phyloP scores from a whole-genome alignment of 805 yeast genomes.

The Barnettozyma salicaria region DNA sequence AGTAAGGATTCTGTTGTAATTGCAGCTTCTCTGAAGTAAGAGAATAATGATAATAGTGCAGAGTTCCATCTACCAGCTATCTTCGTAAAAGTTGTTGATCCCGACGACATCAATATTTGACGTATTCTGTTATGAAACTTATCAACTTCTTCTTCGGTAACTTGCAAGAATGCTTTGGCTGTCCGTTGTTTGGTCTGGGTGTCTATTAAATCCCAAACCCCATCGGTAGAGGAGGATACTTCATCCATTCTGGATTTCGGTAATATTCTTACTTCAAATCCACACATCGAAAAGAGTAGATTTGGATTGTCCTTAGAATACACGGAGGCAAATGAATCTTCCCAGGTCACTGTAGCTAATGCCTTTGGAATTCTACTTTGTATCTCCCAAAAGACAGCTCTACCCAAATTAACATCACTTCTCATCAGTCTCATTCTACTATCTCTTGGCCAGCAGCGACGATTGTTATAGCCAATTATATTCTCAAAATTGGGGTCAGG shows the following conservation, averaged over 20 bases:
- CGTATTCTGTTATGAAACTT: conserved; percentile 78
- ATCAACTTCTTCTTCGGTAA: conserved; percentile 72
- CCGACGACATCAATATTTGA: conserved; percentile 90
- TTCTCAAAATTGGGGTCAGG: conserved; percentile 92
- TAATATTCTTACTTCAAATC: conserved; percentile 84
- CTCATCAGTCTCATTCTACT: conserved; percentile 85
- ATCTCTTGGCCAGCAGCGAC: conserved; percentile 93
- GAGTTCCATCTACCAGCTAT: conserved; percentile 96
- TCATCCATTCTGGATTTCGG: conserved; percentile 64
- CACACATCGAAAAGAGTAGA: conserved; percentile 83
- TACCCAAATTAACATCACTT: conserved; percentile 85
- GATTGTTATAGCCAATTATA: conserved; percentile 78
- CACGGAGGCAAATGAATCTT: conserved; percentile 74
- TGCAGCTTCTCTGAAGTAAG: conserved; percentile 91
- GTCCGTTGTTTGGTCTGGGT: conserved; percentile 74
- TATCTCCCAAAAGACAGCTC: conserved; percentile 90
- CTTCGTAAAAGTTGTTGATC: conserved; percentile 91
- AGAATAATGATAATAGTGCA: conserved; percentile 74
- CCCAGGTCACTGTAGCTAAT: conserved; percentile 71
- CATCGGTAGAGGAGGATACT: conserved; percentile 57
- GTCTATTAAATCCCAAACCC: conserved; percentile 85
- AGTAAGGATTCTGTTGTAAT: conserved; percentile 72
- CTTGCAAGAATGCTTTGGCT: conserved; percentile 82
- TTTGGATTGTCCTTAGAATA: conserved; percentile 90
- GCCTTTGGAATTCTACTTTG: conserved; percentile 73